Conservation (phyloP, 2,329 filamentous ascomycete genomes). For the Talaromyces sp. region DNA sequence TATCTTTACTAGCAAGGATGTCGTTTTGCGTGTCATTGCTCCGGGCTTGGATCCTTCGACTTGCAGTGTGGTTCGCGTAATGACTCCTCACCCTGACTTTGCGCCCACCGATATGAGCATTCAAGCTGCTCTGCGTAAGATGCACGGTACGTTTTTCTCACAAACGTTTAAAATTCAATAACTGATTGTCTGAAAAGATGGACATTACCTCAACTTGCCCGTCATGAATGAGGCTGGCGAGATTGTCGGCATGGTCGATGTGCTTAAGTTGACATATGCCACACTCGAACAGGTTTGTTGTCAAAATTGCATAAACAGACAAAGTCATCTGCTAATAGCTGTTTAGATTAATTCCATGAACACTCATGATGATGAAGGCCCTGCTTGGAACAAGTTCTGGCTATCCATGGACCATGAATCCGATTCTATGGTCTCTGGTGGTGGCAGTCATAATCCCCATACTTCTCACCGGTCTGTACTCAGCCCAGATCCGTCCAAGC, state of each 20-base stretch:
- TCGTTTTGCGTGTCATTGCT: conserved; percentile 94
- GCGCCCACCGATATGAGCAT: conserved; percentile 99
- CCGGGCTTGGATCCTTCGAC: conserved; percentile 88
- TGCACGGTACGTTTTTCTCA: conserved; percentile 74
- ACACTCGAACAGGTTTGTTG: conserved; percentile 78
- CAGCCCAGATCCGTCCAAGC: conserved; percentile 68
- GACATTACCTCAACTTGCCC: conserved; percentile 94
- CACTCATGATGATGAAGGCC: conserved; percentile 81
- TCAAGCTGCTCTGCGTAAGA: conserved; percentile 94
- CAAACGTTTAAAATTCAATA: conserved; percentile 3
- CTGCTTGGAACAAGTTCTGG: conserved; percentile 99
- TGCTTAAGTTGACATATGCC: conserved; percentile 95
- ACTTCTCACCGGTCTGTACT: conserved; percentile 69
- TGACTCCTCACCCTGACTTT: conserved; percentile 99
- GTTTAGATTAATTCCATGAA: conserved; percentile 79
- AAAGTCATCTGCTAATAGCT: background rate
- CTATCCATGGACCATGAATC: conserved; percentile 90
- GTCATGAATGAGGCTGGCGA: conserved; percentile 97
- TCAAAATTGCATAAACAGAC: background rate
- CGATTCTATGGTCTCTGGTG: conserved; percentile 92
- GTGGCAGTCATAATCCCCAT: conserved; percentile 68
- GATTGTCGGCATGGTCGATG: conserved; percentile 99
- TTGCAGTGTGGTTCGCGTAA: conserved; percentile 96
- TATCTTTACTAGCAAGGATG: conserved; percentile 99
- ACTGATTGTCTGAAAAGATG: conserved; percentile 55